These are phyloP conservation scores for Polygonum maritimum DNA, from an alignment of 148 eudicot genomes.

Conservation along the genomic window DNA sequence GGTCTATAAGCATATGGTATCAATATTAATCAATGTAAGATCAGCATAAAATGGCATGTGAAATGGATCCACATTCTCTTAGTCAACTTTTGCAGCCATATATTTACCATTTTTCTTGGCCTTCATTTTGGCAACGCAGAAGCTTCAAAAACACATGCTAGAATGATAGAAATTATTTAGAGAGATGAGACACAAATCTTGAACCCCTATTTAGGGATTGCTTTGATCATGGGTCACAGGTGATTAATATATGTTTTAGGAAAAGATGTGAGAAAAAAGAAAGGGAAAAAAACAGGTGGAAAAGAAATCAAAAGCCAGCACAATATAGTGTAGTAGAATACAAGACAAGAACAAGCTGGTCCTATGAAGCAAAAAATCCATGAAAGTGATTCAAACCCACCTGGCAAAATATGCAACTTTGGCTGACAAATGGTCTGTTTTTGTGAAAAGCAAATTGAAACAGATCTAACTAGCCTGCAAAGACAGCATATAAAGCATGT, in stretches of 20 bases:
- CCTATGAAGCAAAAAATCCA: not conserved
- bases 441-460: not conserved
- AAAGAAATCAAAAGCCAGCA: not conserved
- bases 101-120: not conserved
- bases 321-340: not conserved
- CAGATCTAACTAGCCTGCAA: not conserved
- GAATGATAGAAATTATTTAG: not conserved
- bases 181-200: too few species aligned
- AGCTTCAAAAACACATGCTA: not conserved
- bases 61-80: not conserved
- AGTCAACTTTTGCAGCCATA: not conserved
- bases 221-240: not conserved
- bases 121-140: not conserved
- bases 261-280: not conserved
- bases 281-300: not conserved
- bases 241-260: not conserved
- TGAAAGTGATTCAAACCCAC: not conserved
- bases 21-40: not conserved
- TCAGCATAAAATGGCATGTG: not conserved
- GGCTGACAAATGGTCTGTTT: not conserved
- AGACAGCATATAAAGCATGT: not conserved
- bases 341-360: slow-evolving; percentile 3
- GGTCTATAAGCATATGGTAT: too few species aligned
- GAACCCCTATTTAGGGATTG: not conserved
- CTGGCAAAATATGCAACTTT: not conserved